Percentiles rank a stretch among this genome's conserved stretches.
phyloP scores from a whole-genome alignment of 257 asterid species.

The Cinchona pubescens region DNA sequence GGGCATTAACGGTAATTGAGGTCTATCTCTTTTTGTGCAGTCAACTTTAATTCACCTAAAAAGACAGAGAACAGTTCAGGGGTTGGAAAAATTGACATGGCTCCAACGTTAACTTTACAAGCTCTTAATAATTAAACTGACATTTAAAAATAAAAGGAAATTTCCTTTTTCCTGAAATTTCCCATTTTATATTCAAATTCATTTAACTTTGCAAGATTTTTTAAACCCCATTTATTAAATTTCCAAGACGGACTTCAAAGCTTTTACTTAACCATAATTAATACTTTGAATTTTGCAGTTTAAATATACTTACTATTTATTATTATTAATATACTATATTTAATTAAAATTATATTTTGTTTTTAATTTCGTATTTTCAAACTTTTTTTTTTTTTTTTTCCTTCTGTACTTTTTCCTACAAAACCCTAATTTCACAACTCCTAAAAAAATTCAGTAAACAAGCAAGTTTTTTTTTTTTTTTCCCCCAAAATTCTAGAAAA shows the following conservation, averaged over 20 bases:
- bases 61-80: slow-evolving; percentile 71
- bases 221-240: slow-evolving; percentile 48
- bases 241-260: slow-evolving; percentile 87
- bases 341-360: slow-evolving; percentile 35
- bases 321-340: slow-evolving; percentile 29
- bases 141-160: slow-evolving; percentile 27
- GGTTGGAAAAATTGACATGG: slow-evolving; percentile 47
- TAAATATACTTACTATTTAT: slow-evolving; percentile 55
- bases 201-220: slow-evolving; percentile 44
- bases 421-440: slow-evolving; percentile 59
- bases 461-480: slow-evolving; percentile 24
- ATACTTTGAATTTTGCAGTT: slow-evolving; percentile 65
- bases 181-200: slow-evolving; percentile 34
- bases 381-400: slow-evolving; percentile 45
- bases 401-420: slow-evolving; percentile 32
- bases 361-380: slow-evolving; percentile 28
- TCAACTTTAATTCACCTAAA: slow-evolving; percentile 63
- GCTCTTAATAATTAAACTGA: slow-evolving; percentile 47
- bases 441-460: slow-evolving; percentile 27
- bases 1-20: slow-evolving; percentile 51
- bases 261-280: slow-evolving; percentile 78
- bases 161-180: slow-evolving; percentile 29
- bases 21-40: slow-evolving; percentile 25
- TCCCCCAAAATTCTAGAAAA: slow-evolving; percentile 16
- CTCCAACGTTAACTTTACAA: slow-evolving; percentile 78